Evolutionary conservation across 2,329 filamentous ascomycete genomes (phyloP), one percentile per base, ranked within the genome.

Genomic region (Epichloe coenophiala): DNA sequence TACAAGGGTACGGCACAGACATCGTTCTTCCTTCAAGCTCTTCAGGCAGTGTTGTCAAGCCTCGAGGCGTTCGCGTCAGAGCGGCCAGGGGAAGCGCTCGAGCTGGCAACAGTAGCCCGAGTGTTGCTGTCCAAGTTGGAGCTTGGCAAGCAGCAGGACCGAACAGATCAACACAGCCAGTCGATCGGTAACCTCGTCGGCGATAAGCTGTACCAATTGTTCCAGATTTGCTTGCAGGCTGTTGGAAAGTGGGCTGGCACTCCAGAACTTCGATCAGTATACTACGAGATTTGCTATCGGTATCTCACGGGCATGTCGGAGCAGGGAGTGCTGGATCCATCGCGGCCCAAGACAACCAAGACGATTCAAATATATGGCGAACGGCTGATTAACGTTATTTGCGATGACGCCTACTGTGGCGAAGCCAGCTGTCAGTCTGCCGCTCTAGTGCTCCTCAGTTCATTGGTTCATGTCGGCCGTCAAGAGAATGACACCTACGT

Each of bases 241-340:
- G 84, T 95, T 50, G 80, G 83, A 56, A 82, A 85, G 54, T 83
- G 86, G 61, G 77, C 82, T 2, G 82, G 84, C 4, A 83, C 79
- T 49, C 72, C 86, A 15, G 75, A 81, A 50, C 71, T 98, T 39
- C 83, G 93, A 47, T 82, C 93, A 52, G 77, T 86, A 19, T 91
- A 95, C 67, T 98, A 97, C 66, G 86, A 86, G 60, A 95, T 95
- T 59, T 90, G 86, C 69, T 91, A 90, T 64, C 81, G 86, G 17
- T 95, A 95, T 63, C 75, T 95, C 48, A 80, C 80, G 4, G 83
- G 84, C 42, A 84, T 90, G 58, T 67, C 77, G 7, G 73, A 79
- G 53, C 68, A 75, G 47, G 71, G 75, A 39, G 68, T 75, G 49
- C 63, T 71, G 41, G 64, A 65, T 13, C 68, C 72, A 2, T 73